A percentile compares a stretch with the other conserved stretches of the same genome.
Conservation (phyloP, 208 protist species). For the Crithidia bombi region DNA sequence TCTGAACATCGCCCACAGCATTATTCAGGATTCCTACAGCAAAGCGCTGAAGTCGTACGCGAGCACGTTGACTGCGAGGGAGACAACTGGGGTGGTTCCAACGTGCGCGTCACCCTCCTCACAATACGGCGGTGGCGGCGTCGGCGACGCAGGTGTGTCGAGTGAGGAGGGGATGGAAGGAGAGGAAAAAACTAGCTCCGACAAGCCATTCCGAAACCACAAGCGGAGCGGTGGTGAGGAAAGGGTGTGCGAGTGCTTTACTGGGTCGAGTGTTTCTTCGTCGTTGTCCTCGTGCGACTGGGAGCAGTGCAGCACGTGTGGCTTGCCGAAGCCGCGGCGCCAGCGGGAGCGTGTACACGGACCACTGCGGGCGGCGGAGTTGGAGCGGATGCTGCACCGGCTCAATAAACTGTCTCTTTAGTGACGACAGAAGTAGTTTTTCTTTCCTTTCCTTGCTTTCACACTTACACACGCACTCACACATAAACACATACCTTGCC, state of each 20-base stretch:
- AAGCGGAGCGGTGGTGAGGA: neutral
- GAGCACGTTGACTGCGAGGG: constrained; percentile 3
- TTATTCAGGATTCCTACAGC: constrained; percentile 70
- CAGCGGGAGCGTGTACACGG: neutral
- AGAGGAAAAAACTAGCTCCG: neutral
- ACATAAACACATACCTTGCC: too few relatives aligned
- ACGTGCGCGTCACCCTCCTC: neutral
- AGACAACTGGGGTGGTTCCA: neutral
- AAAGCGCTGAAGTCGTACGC: constrained; percentile 38
- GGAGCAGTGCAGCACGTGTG: constrained; percentile 12
- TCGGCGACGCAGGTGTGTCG: neutral
- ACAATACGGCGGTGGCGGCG: neutral
- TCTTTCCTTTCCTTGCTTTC: too few relatives aligned
- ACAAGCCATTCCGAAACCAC: neutral
- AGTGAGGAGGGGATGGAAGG: neutral
- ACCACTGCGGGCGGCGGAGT: constrained; percentile 22
- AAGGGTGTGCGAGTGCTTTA: neutral
- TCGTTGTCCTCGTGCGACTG: neutral
- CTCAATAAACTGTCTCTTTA: constrained; percentile 23
- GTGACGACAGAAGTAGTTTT: neutral
- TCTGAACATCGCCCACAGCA: constrained; percentile 64
- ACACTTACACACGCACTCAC: too few relatives aligned
- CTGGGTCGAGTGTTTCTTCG: neutral
- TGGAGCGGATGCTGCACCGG: constrained; percentile 41
- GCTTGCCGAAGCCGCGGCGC: neutral